phyloP scores from a whole-genome alignment of 148 eudicot genomes.

The Selenicereus undatus region DNA sequence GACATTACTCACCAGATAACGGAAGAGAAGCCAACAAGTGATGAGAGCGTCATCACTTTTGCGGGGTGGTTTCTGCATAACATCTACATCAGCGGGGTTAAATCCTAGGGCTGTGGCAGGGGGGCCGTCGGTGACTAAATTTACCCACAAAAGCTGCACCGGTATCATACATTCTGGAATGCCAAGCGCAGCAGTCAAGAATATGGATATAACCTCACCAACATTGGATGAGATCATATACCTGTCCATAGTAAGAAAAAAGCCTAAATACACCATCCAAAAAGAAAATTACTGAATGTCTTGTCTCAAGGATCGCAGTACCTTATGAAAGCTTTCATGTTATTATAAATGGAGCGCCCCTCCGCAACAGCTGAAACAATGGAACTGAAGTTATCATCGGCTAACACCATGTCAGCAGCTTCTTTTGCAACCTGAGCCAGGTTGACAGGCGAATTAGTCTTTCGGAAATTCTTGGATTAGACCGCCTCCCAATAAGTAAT shows the following conservation, averaged over 20 bases:
- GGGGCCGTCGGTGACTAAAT: slow-evolving; percentile 92
- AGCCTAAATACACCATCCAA: not conserved
- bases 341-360: slow-evolving; percentile 83
- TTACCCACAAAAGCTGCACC: slow-evolving; percentile 91
- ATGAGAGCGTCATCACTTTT: slow-evolving; percentile 74
- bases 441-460: too few species aligned
- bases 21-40: slow-evolving; percentile 68
- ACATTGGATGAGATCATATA: slow-evolving; percentile 97
- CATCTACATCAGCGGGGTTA: slow-evolving; percentile 79
- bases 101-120: slow-evolving; percentile 96
- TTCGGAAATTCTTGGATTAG: too few species aligned
- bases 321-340: slow-evolving; percentile 97
- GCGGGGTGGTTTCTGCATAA: slow-evolving; percentile 85
- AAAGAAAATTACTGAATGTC: not conserved
- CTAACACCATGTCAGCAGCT: slow-evolving; percentile 93
- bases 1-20: slow-evolving; percentile 60
- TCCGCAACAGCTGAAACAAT: slow-evolving; percentile 88
- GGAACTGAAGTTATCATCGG: slow-evolving; percentile 89
- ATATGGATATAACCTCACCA: slow-evolving; percentile 87
- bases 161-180: slow-evolving; percentile 89
- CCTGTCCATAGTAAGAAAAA: slow-evolving; percentile 34
- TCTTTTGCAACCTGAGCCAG: slow-evolving; percentile 80
- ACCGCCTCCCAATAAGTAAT: too few species aligned
- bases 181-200: slow-evolving; percentile 86
- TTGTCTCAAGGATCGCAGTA: slow-evolving; percentile 8